Conservation (phyloP, 257 asterid species). For the Cordia subcordata region DNA sequence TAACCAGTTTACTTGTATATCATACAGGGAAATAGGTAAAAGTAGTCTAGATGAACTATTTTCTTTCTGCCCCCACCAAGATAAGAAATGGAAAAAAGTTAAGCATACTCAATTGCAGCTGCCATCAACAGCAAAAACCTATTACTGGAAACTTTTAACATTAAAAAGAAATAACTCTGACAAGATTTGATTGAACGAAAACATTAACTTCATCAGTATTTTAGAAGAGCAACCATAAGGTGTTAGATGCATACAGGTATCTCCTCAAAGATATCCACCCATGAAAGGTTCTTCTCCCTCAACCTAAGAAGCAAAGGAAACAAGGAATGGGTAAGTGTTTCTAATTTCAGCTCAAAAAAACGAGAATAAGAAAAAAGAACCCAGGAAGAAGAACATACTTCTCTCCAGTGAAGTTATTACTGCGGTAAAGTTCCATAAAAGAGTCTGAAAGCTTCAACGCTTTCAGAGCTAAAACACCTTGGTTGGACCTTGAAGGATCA, state of each 20-base stretch:
- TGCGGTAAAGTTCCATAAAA: constrained; percentile 93
- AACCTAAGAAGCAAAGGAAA: constrained; percentile 43
- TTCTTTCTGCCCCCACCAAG: background rate
- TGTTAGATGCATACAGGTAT: constrained; percentile 61
- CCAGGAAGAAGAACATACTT: constrained; percentile 45
- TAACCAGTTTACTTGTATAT: too few relatives aligned
- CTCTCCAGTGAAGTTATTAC: constrained; percentile 84
- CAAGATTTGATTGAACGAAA: background rate
- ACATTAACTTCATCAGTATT: background rate
- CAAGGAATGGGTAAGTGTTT: background rate
- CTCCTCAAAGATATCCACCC: constrained; percentile 99
- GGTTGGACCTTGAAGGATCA: constrained; percentile 96
- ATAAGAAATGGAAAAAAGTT: background rate
- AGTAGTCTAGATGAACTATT: background rate
- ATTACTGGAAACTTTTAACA: too few relatives aligned
- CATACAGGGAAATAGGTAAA: too few relatives aligned
- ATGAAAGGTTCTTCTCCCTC: constrained; percentile 93
- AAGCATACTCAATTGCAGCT: background rate
- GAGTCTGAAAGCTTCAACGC: constrained; percentile 97
- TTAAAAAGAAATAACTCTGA: too few relatives aligned
- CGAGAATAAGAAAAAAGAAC: constrained; percentile 7
- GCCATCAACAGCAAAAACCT: background rate
- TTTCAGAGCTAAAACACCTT: constrained; percentile 92
- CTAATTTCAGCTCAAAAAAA: background rate
- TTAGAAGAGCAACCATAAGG: background rate